A percentile compares a stretch with the other conserved stretches of the same genome.
Conservation (phyloP, 495 filamentous ascomycete genomes). For the Aspergillus sclerotiicarbonarius region DNA sequence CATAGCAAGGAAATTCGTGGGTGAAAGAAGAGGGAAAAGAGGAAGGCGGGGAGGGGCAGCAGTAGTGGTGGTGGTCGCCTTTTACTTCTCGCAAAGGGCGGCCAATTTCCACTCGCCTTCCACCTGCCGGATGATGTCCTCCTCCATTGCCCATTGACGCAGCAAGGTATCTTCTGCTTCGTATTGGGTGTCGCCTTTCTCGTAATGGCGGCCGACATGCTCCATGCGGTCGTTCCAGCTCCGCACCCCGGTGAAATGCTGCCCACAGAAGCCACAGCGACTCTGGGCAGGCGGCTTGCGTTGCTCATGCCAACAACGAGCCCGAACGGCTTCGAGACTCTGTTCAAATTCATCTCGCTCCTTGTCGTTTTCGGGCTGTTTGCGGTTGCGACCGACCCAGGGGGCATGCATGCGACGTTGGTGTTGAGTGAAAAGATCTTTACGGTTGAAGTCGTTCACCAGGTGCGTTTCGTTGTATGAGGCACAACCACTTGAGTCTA, state of each 20-base stretch:
- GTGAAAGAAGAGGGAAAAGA: not conserved
- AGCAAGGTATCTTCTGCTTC: slow-evolving; percentile 46
- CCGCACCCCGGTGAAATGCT: slow-evolving; percentile 56
- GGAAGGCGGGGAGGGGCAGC: slow-evolving; percentile 4
- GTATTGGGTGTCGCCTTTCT: slow-evolving; percentile 43
- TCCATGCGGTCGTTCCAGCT: slow-evolving; percentile 88
- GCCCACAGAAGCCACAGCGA: slow-evolving; percentile 66
- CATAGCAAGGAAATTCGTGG: not conserved
- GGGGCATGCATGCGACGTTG: slow-evolving; percentile 87
- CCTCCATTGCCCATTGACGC: slow-evolving; percentile 50
- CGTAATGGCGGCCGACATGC: slow-evolving; percentile 82
- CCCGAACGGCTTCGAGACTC: slow-evolving; percentile 47
- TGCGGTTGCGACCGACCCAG: slow-evolving; percentile 36
- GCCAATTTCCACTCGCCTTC: slow-evolving; percentile 16
- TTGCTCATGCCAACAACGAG: slow-evolving; percentile 57
- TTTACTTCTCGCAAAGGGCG: slow-evolving; percentile 12
- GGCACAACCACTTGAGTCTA: not conserved
- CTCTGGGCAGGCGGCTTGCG: slow-evolving; percentile 61
- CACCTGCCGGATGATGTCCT: slow-evolving; percentile 38
- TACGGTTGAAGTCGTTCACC: slow-evolving; percentile 80
- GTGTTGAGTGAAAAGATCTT: slow-evolving; percentile 92
- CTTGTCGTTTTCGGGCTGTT: slow-evolving; percentile 41
- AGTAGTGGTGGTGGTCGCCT: not conserved
- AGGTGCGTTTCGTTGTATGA: slow-evolving; percentile 14
- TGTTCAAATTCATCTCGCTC: slow-evolving; percentile 40